phyloP scores from a whole-genome alignment of 192 early-diverging fungal genomes.

The Coemansia sp. region DNA sequence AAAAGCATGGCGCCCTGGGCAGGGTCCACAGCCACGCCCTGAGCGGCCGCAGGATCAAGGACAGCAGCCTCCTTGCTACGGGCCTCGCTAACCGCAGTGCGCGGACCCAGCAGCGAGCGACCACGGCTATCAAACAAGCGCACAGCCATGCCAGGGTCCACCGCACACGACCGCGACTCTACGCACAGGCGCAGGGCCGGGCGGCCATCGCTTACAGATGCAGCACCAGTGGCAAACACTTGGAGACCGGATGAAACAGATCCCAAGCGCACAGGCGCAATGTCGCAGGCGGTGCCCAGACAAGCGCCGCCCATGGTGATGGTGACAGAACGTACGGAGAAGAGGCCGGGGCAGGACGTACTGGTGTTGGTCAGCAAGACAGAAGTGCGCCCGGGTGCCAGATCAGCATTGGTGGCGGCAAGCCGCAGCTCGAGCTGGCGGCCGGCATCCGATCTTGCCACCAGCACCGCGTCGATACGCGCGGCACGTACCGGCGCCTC shows the following conservation, averaged over 20 bases:
- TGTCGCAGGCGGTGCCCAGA: background rate
- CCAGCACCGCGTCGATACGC: conserved; percentile 22
- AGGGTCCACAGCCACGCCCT: background rate
- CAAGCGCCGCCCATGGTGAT: conserved; percentile 17
- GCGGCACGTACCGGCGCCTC: background rate
- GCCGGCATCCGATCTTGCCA: conserved; percentile 4
- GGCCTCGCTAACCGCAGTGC: background rate
- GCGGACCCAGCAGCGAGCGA: conserved; percentile 7
- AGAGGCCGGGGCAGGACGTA: conserved; percentile 37
- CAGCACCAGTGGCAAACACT: background rate
- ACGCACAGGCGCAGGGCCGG: conserved; percentile 16
- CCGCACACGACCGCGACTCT: background rate
- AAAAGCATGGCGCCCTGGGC: conserved; percentile 22
- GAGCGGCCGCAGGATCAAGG: background rate
- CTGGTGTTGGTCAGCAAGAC: conserved; percentile 23
- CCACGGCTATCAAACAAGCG: conserved; percentile 25
- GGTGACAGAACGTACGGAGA: conserved; percentile 19
- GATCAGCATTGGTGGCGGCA: conserved; percentile 4
- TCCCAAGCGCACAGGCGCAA: conserved; percentile 19
- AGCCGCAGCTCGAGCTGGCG: conserved; percentile 30
- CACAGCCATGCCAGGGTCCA: conserved; percentile 25
- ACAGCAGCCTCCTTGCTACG: background rate
- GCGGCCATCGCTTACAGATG: conserved; percentile 4
- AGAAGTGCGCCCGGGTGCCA: conserved; percentile 4
- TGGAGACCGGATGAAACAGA: conserved; percentile 15